These are phyloP conservation scores for Tuber brumale DNA, from an alignment of 495 filamentous ascomycete species.

Conservation along the genomic window DNA sequence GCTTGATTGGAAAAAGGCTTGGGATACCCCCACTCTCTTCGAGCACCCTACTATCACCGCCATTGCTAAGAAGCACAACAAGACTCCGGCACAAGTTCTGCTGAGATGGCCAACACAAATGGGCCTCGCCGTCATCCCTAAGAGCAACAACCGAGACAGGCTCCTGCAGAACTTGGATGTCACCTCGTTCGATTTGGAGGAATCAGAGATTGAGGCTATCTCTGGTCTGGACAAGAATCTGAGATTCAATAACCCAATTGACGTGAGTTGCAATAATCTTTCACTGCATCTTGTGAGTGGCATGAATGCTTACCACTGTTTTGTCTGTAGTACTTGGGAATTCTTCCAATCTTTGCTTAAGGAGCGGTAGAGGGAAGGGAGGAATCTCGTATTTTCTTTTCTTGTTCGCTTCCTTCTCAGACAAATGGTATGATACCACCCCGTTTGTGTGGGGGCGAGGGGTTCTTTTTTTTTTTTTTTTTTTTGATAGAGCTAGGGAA, in stretches of 20 bases:
- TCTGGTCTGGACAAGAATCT: slow-evolving; percentile 44
- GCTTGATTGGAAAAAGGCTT: slow-evolving; percentile 66
- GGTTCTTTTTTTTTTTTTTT: too few species aligned
- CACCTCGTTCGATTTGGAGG: slow-evolving; percentile 42
- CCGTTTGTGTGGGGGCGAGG: background rate
- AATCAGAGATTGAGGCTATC: slow-evolving; percentile 45
- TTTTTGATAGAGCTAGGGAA: background rate
- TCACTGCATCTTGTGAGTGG: background rate
- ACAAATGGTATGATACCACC: background rate
- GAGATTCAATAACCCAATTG: slow-evolving; percentile 48
- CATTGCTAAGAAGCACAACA: slow-evolving; percentile 64
- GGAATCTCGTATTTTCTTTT: background rate
- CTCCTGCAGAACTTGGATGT: slow-evolving; percentile 51
- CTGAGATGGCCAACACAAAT: slow-evolving; percentile 93
- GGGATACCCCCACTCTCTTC: slow-evolving; percentile 60
- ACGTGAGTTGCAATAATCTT: slow-evolving; percentile 37
- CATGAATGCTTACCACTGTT: slow-evolving; percentile 12
- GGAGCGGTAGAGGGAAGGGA: background rate
- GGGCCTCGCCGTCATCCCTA: slow-evolving; percentile 86
- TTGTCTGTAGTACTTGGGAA: slow-evolving; percentile 42
- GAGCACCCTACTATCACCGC: slow-evolving; percentile 59
- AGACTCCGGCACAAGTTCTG: slow-evolving; percentile 77
- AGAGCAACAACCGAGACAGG: slow-evolving; percentile 61
- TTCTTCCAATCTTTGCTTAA: slow-evolving; percentile 47
- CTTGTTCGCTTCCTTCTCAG: background rate